Evolutionary conservation across 352 stramenopile species (phyloP).

Genomic region (Phytopythium helicoides): DNA sequence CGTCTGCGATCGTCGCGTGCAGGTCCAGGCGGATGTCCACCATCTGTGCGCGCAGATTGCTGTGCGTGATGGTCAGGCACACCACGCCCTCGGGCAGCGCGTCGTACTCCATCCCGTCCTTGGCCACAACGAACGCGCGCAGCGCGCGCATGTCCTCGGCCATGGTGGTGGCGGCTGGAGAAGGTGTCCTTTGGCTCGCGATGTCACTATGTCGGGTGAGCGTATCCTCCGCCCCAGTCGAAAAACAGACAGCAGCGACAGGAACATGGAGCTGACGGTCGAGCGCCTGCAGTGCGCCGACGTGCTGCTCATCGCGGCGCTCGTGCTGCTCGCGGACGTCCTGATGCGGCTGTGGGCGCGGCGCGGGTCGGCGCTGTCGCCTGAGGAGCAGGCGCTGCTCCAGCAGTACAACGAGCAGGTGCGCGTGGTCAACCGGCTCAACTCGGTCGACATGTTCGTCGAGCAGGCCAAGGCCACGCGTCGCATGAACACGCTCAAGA

Average conservation of each 20-base stretch:
- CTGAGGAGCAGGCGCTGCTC: constrained; percentile 52
- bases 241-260: background rate
- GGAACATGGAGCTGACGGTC: constrained; percentile 34
- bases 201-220: too few relatives aligned
- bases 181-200: constrained; percentile 1
- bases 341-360: constrained; percentile 52
- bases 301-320: constrained; percentile 58
- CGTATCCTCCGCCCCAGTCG: too few relatives aligned
- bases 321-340: constrained; percentile 55
- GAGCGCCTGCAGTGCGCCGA: constrained; percentile 63
- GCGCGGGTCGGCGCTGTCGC: constrained; percentile 49
- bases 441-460: constrained; percentile 88
- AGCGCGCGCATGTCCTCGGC: constrained; percentile 68
- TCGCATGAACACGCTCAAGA: constrained; percentile 85
- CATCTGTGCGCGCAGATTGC: constrained; percentile 96
- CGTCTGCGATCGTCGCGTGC: constrained; percentile 84
- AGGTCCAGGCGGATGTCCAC: constrained; percentile 97
- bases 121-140: constrained; percentile 79
- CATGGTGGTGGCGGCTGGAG: constrained; percentile 33
- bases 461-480: constrained; percentile 84
- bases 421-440: constrained; percentile 75
- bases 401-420: constrained; percentile 77
- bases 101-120: constrained; percentile 86
- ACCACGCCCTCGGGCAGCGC: constrained; percentile 87
- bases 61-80: constrained; percentile 96